These are phyloP conservation scores for Boletus fagicola DNA, from an alignment of 768 basidiomycete species.

Conservation along the genomic window DNA sequence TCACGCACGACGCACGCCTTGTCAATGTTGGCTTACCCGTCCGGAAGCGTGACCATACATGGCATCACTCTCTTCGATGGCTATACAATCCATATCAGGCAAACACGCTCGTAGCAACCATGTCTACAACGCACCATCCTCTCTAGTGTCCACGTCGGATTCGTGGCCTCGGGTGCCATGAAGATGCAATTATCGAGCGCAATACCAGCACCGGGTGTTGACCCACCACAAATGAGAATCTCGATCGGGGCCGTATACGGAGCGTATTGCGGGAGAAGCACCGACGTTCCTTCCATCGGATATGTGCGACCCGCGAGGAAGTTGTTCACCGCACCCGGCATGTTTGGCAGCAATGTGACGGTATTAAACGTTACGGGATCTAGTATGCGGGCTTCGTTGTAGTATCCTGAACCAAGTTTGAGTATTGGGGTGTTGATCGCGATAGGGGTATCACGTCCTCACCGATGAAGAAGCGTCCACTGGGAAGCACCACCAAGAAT, in stretches of 20 bases:
- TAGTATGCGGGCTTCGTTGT: constrained; percentile 77
- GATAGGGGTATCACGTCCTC: too few species aligned
- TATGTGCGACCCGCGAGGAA: constrained; percentile 76
- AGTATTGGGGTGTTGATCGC: too few species aligned
- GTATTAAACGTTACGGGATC: constrained; percentile 67
- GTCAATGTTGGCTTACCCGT: constrained; percentile 20
- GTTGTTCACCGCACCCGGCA: constrained; percentile 71
- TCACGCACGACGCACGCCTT: accelerated
- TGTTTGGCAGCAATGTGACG: constrained; percentile 58
- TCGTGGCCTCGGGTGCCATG: constrained; percentile 60
- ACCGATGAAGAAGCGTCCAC: constrained; percentile 70
- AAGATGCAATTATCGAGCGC: constrained; percentile 70
- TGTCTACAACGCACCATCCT: constrained; percentile 59
- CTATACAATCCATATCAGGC: constrained; percentile 32
- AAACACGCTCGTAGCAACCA: neutral
- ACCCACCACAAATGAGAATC: constrained; percentile 75
- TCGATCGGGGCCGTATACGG: constrained; percentile 75
- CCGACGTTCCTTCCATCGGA: constrained; percentile 69
- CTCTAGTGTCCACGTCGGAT: constrained; percentile 68
- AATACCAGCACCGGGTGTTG: constrained; percentile 49
- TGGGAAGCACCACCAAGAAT: constrained; percentile 70
- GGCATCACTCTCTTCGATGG: constrained; percentile 77
- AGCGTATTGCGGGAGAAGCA: constrained; percentile 65
- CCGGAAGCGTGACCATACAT: constrained; percentile 67
- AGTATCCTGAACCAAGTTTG: too few species aligned